phyloP scores from a whole-genome alignment of 306 rosid species.

The Rosa rugosa region DNA sequence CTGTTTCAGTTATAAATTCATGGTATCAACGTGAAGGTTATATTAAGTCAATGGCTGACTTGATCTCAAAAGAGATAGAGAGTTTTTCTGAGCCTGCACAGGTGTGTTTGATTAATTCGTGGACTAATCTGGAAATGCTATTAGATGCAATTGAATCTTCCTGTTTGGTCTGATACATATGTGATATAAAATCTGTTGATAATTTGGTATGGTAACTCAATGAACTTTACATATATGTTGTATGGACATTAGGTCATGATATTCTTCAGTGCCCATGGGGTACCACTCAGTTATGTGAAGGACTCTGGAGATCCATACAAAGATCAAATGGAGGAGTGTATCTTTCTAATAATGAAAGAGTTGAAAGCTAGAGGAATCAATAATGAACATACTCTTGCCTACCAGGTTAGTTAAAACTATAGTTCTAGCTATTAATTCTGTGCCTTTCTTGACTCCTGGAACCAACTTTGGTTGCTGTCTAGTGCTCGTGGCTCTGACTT shows the following conservation, averaged over 20 bases:
- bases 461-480: not conserved
- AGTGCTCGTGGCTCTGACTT: not conserved
- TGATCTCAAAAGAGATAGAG: conserved; percentile 77
- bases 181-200: not conserved
- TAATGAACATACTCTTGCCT: conserved; percentile 92
- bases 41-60: conserved; percentile 87
- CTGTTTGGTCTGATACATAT: not conserved
- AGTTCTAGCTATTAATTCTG: not conserved
- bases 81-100: conserved; percentile 63
- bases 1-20: conserved; percentile 89
- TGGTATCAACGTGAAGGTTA: conserved; percentile 97
- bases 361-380: conserved; percentile 80
- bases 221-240: conserved; percentile 12
- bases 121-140: conserved; percentile 16
- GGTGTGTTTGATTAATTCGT: conserved; percentile 46
- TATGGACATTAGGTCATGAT: conserved; percentile 59
- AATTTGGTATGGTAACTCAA: conserved; percentile 1
- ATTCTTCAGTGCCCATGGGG: conserved; percentile 99
- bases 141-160: not conserved
- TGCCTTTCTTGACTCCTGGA: not conserved
- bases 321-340: conserved; percentile 98
- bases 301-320: conserved; percentile 96
- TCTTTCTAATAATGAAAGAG: conserved; percentile 88
- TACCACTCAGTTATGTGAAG: conserved; percentile 91
- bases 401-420: conserved; percentile 60